Conservation (phyloP, 169 alveolate genomes). For the Cryptosporidium tyzzeri region DNA sequence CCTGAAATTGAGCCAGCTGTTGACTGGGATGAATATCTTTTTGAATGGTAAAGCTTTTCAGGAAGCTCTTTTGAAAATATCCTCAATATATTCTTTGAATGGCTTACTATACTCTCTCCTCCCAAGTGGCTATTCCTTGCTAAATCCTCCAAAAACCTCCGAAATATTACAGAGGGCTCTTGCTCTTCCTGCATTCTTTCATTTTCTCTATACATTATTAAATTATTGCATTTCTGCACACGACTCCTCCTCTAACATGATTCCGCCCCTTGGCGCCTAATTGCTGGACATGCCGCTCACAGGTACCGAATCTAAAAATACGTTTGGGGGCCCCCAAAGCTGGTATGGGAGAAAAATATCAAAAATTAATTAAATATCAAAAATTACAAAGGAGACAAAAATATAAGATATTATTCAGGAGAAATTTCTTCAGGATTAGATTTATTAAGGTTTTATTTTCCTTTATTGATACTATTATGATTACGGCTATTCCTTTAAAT, state of each 20-base stretch:
- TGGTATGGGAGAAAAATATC: neutral
- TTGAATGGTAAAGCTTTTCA: slow-evolving; percentile 57
- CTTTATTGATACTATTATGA: neutral
- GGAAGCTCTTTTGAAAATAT: slow-evolving; percentile 43
- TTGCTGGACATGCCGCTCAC: slow-evolving; percentile 21
- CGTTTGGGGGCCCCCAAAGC: slow-evolving; percentile 61
- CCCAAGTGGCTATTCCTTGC: slow-evolving; percentile 30
- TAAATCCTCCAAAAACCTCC: slow-evolving; percentile 33
- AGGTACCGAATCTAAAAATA: slow-evolving; percentile 72
- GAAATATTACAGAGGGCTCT: slow-evolving; percentile 24
- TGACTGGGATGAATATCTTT: slow-evolving; percentile 64
- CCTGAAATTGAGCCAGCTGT: slow-evolving; percentile 43
- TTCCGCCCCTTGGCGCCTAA: slow-evolving; percentile 10
- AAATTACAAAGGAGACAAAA: neutral
- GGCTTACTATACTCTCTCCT: slow-evolving; percentile 22
- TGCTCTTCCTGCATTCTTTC: slow-evolving; percentile 1
- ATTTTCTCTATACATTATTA: slow-evolving; percentile 9
- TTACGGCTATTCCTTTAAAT: neutral
- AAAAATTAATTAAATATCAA: neutral
- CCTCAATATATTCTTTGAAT: slow-evolving; percentile 44
- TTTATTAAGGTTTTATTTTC: neutral
- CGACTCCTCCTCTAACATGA: slow-evolving; percentile 74
- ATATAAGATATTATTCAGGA: neutral
- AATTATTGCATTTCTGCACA: slow-evolving; percentile 72
- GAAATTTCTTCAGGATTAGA: neutral